A percentile compares a stretch with the other conserved stretches of the same genome.
These are phyloP conservation scores for Hypholoma sublateritium DNA, from an alignment of 768 basidiomycete genomes.

Conservation along the genomic window DNA sequence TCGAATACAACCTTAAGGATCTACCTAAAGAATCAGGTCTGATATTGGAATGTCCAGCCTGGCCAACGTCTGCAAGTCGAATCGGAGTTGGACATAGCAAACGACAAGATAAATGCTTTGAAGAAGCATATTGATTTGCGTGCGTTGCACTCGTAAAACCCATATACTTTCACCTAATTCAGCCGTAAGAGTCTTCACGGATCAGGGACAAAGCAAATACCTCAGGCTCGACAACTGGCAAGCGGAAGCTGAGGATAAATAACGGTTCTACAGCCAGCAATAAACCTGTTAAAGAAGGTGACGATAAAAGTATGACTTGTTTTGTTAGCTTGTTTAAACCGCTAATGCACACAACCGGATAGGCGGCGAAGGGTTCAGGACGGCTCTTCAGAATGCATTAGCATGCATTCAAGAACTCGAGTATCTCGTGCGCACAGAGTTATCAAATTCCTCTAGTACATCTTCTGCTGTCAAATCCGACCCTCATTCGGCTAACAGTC, in stretches of 20 bases:
- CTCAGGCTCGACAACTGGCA: conserved; percentile 9
- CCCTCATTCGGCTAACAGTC: conserved; percentile 27
- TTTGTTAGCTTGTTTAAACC: background rate
- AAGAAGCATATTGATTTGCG: conserved; percentile 56
- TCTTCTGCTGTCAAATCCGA: conserved; percentile 28
- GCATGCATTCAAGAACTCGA: conserved; percentile 56
- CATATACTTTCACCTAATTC: conserved; percentile 3
- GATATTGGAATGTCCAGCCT: conserved; percentile 38
- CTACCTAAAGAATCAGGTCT: background rate
- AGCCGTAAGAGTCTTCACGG: conserved; percentile 30
- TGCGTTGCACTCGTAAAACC: conserved; percentile 27
- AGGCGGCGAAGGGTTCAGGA: conserved; percentile 69
- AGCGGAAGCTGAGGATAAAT: conserved; percentile 13
- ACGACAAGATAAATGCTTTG: conserved; percentile 69
- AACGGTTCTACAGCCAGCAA: conserved; percentile 16
- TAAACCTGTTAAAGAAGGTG: conserved; percentile 18
- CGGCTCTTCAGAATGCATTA: conserved; percentile 65
- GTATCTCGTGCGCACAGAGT: conserved; percentile 40
- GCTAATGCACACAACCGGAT: background rate
- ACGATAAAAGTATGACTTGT: conserved; percentile 40
- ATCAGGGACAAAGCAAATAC: conserved; percentile 11
- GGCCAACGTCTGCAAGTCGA: conserved; percentile 71
- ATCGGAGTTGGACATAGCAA: conserved; percentile 75
- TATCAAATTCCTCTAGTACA: conserved; percentile 29
- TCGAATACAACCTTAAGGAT: background rate